A percentile compares a stretch with the other conserved stretches of the same genome.
phyloP scores from a whole-genome alignment of 73 alveolate genomes.

The Blepharisma japonicum region DNA sequence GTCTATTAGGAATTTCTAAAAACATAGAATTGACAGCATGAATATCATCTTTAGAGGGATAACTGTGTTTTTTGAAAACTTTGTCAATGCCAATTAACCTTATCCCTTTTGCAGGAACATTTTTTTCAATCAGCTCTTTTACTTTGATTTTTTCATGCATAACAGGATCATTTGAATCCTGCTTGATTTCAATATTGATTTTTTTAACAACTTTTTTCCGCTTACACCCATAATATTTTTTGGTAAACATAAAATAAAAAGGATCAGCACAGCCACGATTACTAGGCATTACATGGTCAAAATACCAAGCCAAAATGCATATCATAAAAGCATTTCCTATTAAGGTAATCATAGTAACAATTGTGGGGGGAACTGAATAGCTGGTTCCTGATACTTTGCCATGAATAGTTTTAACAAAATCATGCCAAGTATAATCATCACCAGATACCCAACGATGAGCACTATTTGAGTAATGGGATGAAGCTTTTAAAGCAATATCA shows the following conservation, averaged over 20 bases:
- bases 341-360: conserved; percentile 14
- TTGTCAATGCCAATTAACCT: conserved; percentile 44
- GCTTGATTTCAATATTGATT: not conserved
- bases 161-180: conserved; percentile 37
- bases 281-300: conserved; percentile 47
- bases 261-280: conserved; percentile 55
- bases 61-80: conserved; percentile 41
- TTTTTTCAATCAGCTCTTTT: conserved; percentile 27
- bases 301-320: conserved; percentile 44
- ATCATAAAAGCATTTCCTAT: conserved; percentile 12
- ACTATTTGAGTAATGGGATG: conserved; percentile 43
- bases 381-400: conserved; percentile 32
- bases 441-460: conserved; percentile 56
- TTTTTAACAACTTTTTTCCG: conserved; percentile 18
- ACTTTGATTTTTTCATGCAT: conserved; percentile 39
- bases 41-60: conserved; percentile 39
- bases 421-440: conserved; percentile 42
- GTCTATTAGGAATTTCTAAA: conserved; percentile 46
- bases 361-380: conserved; percentile 31
- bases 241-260: conserved; percentile 37
- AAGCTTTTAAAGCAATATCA: conserved; percentile 45
- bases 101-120: conserved; percentile 36
- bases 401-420: conserved; percentile 18
- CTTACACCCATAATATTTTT: conserved; percentile 37
- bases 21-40: conserved; percentile 47